Evolutionary conservation across 169 alveolate genomes (phyloP).

Genomic region (Babesia sp.): DNA sequence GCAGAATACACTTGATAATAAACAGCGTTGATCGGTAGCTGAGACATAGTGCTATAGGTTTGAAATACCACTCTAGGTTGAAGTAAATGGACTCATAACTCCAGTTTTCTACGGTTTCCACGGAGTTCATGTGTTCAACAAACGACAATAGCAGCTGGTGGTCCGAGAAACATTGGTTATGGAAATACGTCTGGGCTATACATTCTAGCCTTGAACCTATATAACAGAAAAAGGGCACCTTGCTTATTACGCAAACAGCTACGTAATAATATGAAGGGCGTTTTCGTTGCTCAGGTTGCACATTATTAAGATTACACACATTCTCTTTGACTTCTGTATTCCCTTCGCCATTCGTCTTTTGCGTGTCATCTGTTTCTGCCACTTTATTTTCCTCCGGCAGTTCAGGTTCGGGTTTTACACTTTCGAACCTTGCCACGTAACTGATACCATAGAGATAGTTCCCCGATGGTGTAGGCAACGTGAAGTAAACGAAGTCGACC

Average conservation of each 20-base stretch:
- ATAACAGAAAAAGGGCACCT: conserved; percentile 57
- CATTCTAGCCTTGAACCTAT: conserved; percentile 52
- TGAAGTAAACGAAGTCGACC: conserved; percentile 56
- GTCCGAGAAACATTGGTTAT: conserved; percentile 31
- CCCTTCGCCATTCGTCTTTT: not conserved
- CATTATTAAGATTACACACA: not conserved
- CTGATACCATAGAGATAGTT: conserved; percentile 63
- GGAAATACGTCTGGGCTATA: conserved; percentile 58
- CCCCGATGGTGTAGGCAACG: conserved; percentile 59
- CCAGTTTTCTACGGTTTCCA: conserved; percentile 43
- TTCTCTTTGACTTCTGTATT: not conserved
- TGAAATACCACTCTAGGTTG: conserved; percentile 56
- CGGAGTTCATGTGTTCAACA: conserved; percentile 54
- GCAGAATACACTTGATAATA: conserved; percentile 37
- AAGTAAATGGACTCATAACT: conserved; percentile 56
- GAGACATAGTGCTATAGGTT: conserved; percentile 49
- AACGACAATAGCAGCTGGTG: conserved; percentile 44
- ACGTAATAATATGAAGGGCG: conserved; percentile 6
- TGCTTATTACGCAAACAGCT: conserved; percentile 52
- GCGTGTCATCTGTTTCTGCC: not conserved
- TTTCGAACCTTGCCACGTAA: conserved; percentile 29
- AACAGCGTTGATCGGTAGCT: conserved; percentile 42
- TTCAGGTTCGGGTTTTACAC: not conserved
- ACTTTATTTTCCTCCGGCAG: not conserved
- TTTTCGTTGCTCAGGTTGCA: not conserved